These are phyloP conservation scores for Dalbergia cochinchinensis DNA, from an alignment of 306 rosid genomes.

Conservation along the genomic window DNA sequence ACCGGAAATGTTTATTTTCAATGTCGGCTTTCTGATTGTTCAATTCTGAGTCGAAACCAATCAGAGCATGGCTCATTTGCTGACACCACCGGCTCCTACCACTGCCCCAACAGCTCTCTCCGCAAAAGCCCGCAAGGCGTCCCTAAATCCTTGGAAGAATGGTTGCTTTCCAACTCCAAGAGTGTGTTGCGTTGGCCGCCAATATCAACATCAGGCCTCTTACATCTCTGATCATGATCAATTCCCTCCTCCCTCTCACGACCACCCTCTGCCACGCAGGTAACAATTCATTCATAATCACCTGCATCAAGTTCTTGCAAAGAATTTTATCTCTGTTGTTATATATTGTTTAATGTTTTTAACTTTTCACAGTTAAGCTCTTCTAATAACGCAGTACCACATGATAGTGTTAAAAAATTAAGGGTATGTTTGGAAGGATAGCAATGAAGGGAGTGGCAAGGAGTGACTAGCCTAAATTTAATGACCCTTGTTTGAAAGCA, in stretches of 20 bases:
- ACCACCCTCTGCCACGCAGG: slow-evolving; percentile 57
- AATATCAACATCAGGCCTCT: slow-evolving; percentile 28
- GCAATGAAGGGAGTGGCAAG: too few relatives aligned
- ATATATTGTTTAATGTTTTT: too few relatives aligned
- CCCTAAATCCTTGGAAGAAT: slow-evolving; percentile 15
- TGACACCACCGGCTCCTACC: slow-evolving; percentile 57
- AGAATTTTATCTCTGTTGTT: neutral
- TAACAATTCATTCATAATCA: slow-evolving; percentile 25
- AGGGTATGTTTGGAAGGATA: too few relatives aligned
- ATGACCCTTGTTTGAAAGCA: too few relatives aligned
- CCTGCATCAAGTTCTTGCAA: slow-evolving; percentile 3
- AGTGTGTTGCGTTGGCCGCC: slow-evolving; percentile 42
- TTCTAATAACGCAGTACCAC: too few relatives aligned
- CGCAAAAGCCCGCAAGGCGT: slow-evolving; percentile 34
- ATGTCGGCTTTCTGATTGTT: neutral
- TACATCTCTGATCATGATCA: slow-evolving; percentile 30
- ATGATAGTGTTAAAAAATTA: too few relatives aligned
- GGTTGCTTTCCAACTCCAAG: slow-evolving; percentile 29
- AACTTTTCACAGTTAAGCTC: too few relatives aligned
- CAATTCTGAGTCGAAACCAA: slow-evolving; percentile 12
- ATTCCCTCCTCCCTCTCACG: neutral
- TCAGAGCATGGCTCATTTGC: slow-evolving; percentile 64
- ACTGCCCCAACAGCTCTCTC: slow-evolving; percentile 50
- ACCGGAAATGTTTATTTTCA: neutral
- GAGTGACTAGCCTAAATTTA: too few relatives aligned